Evolutionary conservation across 169 alveolate genomes (phyloP), one percentile per base, ranked within the genome.

Genomic region (Plasmodium chabaudi): DNA sequence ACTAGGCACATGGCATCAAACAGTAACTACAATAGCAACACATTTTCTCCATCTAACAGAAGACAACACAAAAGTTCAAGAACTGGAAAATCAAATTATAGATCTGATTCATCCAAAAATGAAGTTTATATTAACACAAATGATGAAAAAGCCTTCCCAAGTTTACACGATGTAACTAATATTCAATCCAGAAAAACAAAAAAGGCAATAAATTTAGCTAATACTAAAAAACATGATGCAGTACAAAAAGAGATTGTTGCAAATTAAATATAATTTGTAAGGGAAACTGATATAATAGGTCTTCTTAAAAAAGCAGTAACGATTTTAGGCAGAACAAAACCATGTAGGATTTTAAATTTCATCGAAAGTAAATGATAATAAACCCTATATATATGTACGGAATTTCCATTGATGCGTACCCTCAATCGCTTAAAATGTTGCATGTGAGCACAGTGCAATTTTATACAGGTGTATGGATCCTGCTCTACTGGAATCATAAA

Each of bases 121-220:
- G 79, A 70, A 12, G 89, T 79, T 2, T 79, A 79, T 49, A 79
- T 79, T 15, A 79, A 79, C 46, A 79, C 79, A 9, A 79, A 65
- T 53, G 89, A 79, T 34, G 89, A 79, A 23, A 79, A 79, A 34
- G 89, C 89, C 10, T 79, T 79, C 15, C 89, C 89, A 39, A 79
- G 89, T 69, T 70, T 79, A n/a, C 89, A 65, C 39, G 89, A 79
- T 49, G 89, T 79, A 15, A 79, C 72, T 46, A 79, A 63, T 25
- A 79, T 79, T 23, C 89, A 79, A 23, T 51, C 89, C 3, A 64
- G 25, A 70, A 79, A 79, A 65, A 53, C 63, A 13, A 79, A 79
- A 59, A 79, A 63, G 42, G 70, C 79, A 21, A 65, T 64, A 10
- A 79, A 64, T 44, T 60, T 65, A 69, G 72, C 89, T 12, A 79